Conservation (phyloP, 495 filamentous ascomycete genomes). For the Hyaloscypha bicolor region DNA sequence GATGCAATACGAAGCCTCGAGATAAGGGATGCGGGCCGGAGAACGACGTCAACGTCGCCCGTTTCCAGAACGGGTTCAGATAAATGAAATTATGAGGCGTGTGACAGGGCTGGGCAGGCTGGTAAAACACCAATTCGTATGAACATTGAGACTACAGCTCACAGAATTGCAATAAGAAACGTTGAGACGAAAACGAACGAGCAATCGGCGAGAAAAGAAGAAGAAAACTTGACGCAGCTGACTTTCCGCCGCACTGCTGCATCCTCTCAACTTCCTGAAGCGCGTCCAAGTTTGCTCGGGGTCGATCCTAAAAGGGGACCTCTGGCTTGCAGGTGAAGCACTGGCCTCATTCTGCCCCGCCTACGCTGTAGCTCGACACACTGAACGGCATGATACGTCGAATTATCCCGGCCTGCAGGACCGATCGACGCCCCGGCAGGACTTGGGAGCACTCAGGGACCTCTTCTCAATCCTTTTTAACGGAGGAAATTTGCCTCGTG, state of each 20-base stretch:
- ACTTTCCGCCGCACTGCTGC: neutral
- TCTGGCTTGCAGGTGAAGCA: neutral
- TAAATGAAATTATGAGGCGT: neutral
- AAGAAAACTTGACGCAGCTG: neutral
- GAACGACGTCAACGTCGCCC: neutral
- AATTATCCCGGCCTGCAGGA: neutral
- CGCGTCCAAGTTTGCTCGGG: neutral
- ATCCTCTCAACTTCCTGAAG: neutral
- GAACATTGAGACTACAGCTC: neutral
- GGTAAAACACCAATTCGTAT: neutral
- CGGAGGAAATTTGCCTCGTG: neutral
- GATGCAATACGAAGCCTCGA: neutral
- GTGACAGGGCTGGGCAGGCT: neutral
- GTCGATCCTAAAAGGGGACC: neutral
- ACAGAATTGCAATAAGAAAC: neutral
- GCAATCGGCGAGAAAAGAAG: neutral
- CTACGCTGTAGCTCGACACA: neutral
- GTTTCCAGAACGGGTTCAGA: neutral
- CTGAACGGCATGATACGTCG: constrained; percentile 3
- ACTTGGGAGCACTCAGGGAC: neutral
- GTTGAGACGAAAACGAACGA: neutral
- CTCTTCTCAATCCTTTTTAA: neutral
- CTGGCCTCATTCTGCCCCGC: neutral
- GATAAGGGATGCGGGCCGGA: neutral
- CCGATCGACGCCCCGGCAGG: constrained; percentile 1